These are phyloP conservation scores for Triadica sebifera DNA, from an alignment of 345 rosid species.

Conservation along the genomic window DNA sequence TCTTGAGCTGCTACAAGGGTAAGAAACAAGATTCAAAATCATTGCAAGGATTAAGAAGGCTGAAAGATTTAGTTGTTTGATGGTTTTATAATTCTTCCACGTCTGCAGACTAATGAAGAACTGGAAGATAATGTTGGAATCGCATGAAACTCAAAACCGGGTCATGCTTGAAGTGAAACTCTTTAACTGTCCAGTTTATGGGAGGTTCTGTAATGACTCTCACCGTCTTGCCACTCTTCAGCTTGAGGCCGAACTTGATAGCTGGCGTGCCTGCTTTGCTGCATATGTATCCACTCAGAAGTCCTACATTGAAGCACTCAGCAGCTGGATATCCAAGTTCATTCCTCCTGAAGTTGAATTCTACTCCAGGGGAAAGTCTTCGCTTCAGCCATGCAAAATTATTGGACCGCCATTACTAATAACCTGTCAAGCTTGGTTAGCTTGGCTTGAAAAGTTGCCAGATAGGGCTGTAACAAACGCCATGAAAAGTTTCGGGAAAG, in stretches of 20 bases:
- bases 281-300: constrained; percentile 35
- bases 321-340: constrained; percentile 40
- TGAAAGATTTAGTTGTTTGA: neutral
- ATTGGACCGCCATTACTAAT: constrained; percentile 32
- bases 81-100: neutral
- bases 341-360: constrained; percentile 34
- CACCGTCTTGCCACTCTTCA: constrained; percentile 41
- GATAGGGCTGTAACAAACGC: constrained; percentile 29
- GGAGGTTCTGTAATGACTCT: constrained; percentile 31
- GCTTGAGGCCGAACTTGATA: constrained; percentile 39
- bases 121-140: constrained; percentile 40
- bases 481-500: constrained; percentile 31
- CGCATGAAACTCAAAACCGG: constrained; percentile 40
- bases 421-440: constrained; percentile 39
- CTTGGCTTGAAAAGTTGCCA: constrained; percentile 35
- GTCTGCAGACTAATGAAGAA: constrained; percentile 38
- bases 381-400: constrained; percentile 2
- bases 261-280: constrained; percentile 38
- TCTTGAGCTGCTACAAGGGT: constrained; percentile 43
- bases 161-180: constrained; percentile 37
- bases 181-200: constrained; percentile 26
- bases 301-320: constrained; percentile 43
- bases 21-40: constrained; percentile 12
- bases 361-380: constrained; percentile 19
- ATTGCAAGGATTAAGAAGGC: neutral